Evolutionary conservation across 768 basidiomycete genomes (phyloP), one percentile per base, ranked within the genome.

Genomic region (Lactarius trivialis): DNA sequence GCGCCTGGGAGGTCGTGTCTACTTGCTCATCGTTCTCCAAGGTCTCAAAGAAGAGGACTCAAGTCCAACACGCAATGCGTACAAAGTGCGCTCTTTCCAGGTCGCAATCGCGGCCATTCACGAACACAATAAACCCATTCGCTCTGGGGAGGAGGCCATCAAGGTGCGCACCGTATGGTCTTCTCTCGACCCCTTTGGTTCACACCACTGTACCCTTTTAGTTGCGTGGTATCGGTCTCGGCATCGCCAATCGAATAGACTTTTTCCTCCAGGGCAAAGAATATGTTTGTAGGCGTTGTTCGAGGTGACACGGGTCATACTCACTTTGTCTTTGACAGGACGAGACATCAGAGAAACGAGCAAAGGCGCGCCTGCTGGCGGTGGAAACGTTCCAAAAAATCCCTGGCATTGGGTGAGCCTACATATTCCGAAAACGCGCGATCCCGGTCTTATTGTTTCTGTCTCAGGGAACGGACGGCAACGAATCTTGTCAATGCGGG

Each of bases 401-500:
- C 43, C 74, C 75, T 11, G 76, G 79, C 4, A 73, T 85, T 64
- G 83, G 84, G 83, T 83, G 68, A 55, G 73, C 61, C 53, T 15
- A 26, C 34, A 0, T 36, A n/a, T n/a, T n/a, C n/a, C n/a, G 19
- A 19, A 15, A 54, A n/a, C 33, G n/a, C 30, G 24, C 37, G 36
- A 32, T n/a, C 6, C 24, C 7, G 14, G 33, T 33, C 45, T n/a
- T 17, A 58, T 43, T 17, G 32, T 50, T 14, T 28, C 19, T 39
- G 7, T 39, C 8, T 55, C 48, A 70, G 72, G 43, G 14, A 26
- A 24, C 55, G 48, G 14, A 70, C 70, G 24, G 83, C 83, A 9
- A 70, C 73, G 37, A 68, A 75, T n/a, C 75, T 87, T 3, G 76
- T 80, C 43, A 74, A 76, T 7, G 79, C 77, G 6, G 86, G 86